Evolutionary conservation across 345 rosid species (phyloP).

Genomic region (Melastoma malabathricum): DNA sequence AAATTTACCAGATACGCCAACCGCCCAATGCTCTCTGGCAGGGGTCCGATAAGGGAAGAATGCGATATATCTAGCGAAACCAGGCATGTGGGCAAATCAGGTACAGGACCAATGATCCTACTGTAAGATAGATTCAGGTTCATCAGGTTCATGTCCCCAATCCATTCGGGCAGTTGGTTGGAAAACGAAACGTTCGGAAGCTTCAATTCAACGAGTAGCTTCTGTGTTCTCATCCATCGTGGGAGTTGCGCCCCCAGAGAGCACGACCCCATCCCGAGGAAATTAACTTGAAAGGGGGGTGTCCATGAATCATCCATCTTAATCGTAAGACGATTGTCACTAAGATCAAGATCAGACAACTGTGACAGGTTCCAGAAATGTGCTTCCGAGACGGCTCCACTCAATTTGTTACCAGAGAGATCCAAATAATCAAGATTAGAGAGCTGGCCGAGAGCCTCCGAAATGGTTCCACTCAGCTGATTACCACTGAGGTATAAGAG

Average conservation of each 20-base stretch:
- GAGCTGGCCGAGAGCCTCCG: background rate
- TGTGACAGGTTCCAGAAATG: constrained; percentile 5
- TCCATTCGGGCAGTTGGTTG: background rate
- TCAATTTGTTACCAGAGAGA: constrained; percentile 3
- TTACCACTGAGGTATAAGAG: background rate
- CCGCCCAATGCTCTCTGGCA: background rate
- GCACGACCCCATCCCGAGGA: background rate
- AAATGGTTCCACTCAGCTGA: constrained; percentile 2
- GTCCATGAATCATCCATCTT: background rate
- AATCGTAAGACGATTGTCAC: background rate
- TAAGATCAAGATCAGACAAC: background rate
- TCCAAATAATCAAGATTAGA: background rate
- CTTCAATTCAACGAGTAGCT: rapidly evolving
- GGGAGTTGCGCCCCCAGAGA: background rate
- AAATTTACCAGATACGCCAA: too few relatives aligned
- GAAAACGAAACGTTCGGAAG: background rate
- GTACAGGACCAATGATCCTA: background rate
- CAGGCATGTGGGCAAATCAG: background rate
- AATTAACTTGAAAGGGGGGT: rapidly evolving
- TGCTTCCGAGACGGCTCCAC: constrained; percentile 1
- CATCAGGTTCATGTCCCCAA: background rate
- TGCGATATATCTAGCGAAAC: too few relatives aligned
- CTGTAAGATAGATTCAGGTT: rapidly evolving
- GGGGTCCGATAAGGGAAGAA: constrained; percentile 1
- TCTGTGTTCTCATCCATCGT: constrained; percentile 1